phyloP scores from a whole-genome alignment of 2,329 filamentous ascomycete genomes.

The Sarocladium oryzae region DNA sequence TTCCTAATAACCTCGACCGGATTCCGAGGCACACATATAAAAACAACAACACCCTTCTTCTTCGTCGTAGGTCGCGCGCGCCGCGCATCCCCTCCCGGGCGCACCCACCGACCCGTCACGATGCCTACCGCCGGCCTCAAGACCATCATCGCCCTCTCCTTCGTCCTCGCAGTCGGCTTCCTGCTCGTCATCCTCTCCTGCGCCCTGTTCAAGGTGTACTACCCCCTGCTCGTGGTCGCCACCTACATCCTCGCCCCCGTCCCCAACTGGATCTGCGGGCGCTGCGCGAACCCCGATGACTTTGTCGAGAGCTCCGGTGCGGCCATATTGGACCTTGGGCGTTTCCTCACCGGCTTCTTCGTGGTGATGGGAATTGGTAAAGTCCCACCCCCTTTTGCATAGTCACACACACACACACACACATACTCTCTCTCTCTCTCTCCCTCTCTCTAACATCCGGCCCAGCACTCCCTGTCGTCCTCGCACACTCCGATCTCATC shows the following conservation, averaged over 20 bases:
- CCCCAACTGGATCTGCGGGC: constrained; percentile 92
- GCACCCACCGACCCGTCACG: constrained; percentile 20
- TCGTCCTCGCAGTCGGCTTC: constrained; percentile 97
- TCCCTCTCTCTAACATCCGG: constrained; percentile 15
- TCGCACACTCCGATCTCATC: constrained; percentile 84
- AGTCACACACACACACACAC: too few species aligned
- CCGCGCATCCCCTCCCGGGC: background rate
- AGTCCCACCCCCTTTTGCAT: constrained; percentile 27
- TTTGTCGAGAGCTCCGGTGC: constrained; percentile 82
- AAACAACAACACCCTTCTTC: background rate
- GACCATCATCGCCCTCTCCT: constrained; percentile 98
- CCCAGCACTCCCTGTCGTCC: constrained; percentile 75
- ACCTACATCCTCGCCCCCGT: constrained; percentile 91
- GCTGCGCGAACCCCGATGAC: constrained; percentile 88
- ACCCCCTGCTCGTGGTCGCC: constrained; percentile 88
- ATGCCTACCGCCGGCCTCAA: constrained; percentile 84
- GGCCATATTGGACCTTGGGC: constrained; percentile 83
- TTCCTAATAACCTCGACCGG: background rate
- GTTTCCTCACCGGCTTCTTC: constrained; percentile 91
- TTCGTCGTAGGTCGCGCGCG: too few species aligned
- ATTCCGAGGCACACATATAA: constrained; percentile 2
- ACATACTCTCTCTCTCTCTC: too few species aligned
- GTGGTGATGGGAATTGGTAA: constrained; percentile 95
- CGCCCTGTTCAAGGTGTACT: constrained; percentile 90
- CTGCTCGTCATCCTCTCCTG: constrained; percentile 97